Base-by-base conservation (phyloP, 495 filamentous ascomycete genomes). In the Hyaloscypha bicolor region DNA sequence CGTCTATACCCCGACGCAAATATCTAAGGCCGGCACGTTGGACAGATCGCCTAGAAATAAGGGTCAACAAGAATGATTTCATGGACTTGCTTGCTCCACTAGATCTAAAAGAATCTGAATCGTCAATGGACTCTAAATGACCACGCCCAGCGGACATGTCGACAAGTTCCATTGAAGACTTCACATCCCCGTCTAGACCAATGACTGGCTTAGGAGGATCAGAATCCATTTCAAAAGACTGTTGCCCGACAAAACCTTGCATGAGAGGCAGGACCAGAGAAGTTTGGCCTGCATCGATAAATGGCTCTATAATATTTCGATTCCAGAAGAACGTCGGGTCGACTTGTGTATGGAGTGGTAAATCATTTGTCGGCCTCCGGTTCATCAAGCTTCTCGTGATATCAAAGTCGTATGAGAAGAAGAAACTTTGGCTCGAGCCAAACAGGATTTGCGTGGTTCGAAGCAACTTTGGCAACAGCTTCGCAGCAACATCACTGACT, bases 251-350 rank as follows among this genome's bases (percentile, higher is more conserved):
- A 72, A 97, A 99, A 6, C 95, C 95, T 80, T 97, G 94, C 78
- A 97, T 91, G 11, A 99, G 71, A 0, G 95, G 95, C 60, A 99
- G 74, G 9, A 92, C 83, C 69, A 95, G 86, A 2, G 79, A 79
- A 63, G 86, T 80, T n/a, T 87, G 78, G 2, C 90, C 88, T 39
- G 82, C 81, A 14, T 90, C 83, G 60, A 92, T 88, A 65, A 99
- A 94, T 4, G 88, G 88, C 55, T 83, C 75, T 42, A 91, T 83
- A 12, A 97, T 79, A 77, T 93, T 80, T 25, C 80, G 82, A 72
- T 99, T 99, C 94, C 94, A 99, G 71, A 97, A 97, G 77, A 86
- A 97, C 72, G 88, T 80, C 22, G 87, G 87, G 77, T 97, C 93
- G n/a, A 90, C 91, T 66, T 82, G 78, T 69, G 85, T 86, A 72